Base-by-base conservation (phyloP, 1,284 basidiomycete species). In the Exobasidium rhododendri region DNA sequence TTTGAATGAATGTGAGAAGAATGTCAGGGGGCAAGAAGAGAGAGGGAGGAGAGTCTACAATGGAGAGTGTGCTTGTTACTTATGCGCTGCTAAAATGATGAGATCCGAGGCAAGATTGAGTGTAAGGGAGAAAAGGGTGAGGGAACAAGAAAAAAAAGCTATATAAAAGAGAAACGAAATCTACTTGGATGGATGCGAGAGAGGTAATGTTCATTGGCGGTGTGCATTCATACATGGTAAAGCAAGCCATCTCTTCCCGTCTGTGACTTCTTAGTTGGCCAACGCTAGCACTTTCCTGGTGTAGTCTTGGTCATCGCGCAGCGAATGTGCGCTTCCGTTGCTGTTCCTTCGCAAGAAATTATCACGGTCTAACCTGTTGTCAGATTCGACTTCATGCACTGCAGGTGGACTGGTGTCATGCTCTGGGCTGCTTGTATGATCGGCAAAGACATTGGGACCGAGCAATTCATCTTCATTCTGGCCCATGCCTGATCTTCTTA, bases 241-340 rank as follows among this genome's bases (percentile, higher is more conserved):
- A n/a, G n/a, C n/a, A n/a, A n/a, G n/a, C n/a, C n/a, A n/a, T n/a
- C n/a, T n/a, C n/a, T n/a, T n/a, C n/a, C n/a, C n/a, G n/a, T n/a
- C n/a, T n/a, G n/a, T 45, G 44, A 26, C 22, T 50, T 20, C 28
- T 26, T 50, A 50, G 28, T 50, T 50, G 4, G 47, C 47, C 14
- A 50, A 28, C 22, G 47, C n/a, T 14, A 74, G 52, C 20, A 62
- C 57, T 22, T 65, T 67, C 32, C 71, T 63, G 20, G 65, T 66
- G 58, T 74, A 74, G 28, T 74, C 71, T 59, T 73, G 70, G 54
- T 70, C 71, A 58, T 74, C 71, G 2, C 66, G 30, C 20, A 74
- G 61, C 46, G 63, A 66, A 49, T 63, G 59, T 2, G 69, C 44
- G 22, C 61, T 63, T 4, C 68, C 70, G 14, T 59, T 59, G 6